Conservation (phyloP, 495 filamentous ascomycete species). For the Aspergillus diversus region DNA sequence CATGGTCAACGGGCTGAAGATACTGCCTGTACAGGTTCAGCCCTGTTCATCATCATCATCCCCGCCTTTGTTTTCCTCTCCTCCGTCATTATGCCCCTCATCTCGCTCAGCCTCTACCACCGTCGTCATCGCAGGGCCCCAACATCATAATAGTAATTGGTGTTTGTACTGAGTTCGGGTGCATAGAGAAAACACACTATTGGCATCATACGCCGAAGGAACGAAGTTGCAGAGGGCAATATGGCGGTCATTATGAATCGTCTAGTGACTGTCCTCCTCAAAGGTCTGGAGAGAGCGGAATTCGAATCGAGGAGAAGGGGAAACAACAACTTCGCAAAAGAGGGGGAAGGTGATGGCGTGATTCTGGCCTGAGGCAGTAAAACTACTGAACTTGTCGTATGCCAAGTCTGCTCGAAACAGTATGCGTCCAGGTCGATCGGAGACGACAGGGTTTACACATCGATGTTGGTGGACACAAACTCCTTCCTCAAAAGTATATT, state of each 20-base stretch:
- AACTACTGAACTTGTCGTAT: neutral
- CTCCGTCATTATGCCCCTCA: neutral
- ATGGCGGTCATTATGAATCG: neutral
- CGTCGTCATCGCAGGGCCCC: neutral
- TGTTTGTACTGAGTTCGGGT: constrained; percentile 6
- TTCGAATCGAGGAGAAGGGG: neutral
- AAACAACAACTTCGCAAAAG: constrained; percentile 1
- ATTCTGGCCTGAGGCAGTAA: constrained; percentile 12
- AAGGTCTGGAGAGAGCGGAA: constrained; percentile 1
- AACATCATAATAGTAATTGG: neutral
- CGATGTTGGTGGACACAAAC: too few species aligned
- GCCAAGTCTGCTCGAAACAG: neutral
- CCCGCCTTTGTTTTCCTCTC: neutral
- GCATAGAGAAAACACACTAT: constrained; percentile 5
- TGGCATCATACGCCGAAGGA: constrained; percentile 6
- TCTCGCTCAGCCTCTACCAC: constrained; percentile 4
- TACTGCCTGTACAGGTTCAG: neutral
- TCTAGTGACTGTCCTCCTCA: neutral
- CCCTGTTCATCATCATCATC: too few species aligned
- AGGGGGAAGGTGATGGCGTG: constrained; percentile 22
- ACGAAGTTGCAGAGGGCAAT: constrained; percentile 9
- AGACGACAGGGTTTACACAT: neutral
- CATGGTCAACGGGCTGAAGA: neutral
- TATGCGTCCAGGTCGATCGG: neutral
- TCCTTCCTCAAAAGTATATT: too few species aligned